Conservation (phyloP, 2,329 filamentous ascomycete species). For the Fusarium verrucosum region DNA sequence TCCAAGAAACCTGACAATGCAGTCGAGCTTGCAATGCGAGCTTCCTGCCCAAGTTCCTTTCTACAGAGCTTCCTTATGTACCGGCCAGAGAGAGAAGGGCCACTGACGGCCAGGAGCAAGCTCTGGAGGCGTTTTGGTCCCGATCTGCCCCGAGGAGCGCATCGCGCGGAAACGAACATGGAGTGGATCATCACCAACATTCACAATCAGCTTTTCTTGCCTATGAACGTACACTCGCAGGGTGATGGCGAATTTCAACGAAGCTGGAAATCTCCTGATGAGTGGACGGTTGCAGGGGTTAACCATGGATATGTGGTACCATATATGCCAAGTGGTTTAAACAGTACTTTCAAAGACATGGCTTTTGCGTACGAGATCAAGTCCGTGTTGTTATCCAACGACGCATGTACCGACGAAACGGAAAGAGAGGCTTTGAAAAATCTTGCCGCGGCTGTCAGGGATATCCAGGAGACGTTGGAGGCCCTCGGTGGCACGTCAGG, state of each 20-base stretch:
- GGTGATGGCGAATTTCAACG: too few species aligned
- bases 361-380: not conserved
- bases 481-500: not conserved
- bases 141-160: not conserved
- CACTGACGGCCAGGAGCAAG: not conserved
- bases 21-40: constrained; percentile 16
- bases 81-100: not conserved
- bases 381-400: not conserved
- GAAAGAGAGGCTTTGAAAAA: not conserved
- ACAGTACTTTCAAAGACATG: too few species aligned
- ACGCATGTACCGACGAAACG: not conserved
- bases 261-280: not conserved
- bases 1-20: constrained; percentile 1
- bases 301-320: too few species aligned
- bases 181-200: constrained; percentile 8
- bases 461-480: not conserved
- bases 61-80: not conserved
- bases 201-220: not conserved
- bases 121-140: not conserved
- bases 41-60: not conserved
- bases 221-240: too few species aligned
- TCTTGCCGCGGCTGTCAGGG: not conserved
- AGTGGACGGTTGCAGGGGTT: too few species aligned
- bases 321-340: too few species aligned
- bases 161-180: constrained; percentile 3